Evolutionary conservation across 371 early-diverging fungal genomes (phyloP).

Genomic region (Fennellomyces sp.): DNA sequence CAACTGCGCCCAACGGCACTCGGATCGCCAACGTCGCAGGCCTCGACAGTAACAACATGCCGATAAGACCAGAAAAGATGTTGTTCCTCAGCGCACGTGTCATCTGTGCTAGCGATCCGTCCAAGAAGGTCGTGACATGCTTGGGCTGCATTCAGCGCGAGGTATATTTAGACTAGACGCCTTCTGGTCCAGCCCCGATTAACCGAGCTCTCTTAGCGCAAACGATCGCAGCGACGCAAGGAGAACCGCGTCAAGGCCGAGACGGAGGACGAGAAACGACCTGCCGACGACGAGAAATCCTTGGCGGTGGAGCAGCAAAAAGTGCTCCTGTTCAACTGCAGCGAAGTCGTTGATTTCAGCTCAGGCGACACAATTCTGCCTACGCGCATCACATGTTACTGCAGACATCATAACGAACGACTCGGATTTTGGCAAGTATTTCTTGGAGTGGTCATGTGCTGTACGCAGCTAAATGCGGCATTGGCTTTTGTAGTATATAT

Average conservation of each 20-base stretch:
- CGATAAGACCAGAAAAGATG: slow-evolving; percentile 38
- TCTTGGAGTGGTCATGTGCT: neutral
- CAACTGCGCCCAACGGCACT: slow-evolving; percentile 24
- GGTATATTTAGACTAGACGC: too few relatives aligned
- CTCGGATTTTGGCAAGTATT: slow-evolving; percentile 73
- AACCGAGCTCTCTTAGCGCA: slow-evolving; percentile 32
- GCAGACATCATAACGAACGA: slow-evolving; percentile 92
- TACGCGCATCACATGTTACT: slow-evolving; percentile 94
- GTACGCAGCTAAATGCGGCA: neutral
- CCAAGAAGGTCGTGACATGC: slow-evolving; percentile 81
- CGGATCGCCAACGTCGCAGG: slow-evolving; percentile 21
- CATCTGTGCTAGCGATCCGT: slow-evolving; percentile 84
- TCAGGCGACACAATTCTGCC: slow-evolving; percentile 90
- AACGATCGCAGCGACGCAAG: slow-evolving; percentile 57
- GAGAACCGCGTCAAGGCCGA: slow-evolving; percentile 46
- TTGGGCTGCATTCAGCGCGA: slow-evolving; percentile 88
- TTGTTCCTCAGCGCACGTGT: slow-evolving; percentile 82
- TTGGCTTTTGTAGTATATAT: slow-evolving; percentile 49
- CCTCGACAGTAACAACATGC: slow-evolving; percentile 21
- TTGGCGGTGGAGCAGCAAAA: slow-evolving; percentile 71
- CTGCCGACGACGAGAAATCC: slow-evolving; percentile 49
- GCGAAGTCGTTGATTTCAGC: slow-evolving; percentile 85
- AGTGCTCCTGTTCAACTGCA: slow-evolving; percentile 87
- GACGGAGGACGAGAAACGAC: slow-evolving; percentile 25
- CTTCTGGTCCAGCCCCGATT: neutral